phyloP scores from a whole-genome alignment of 75 land plant genomes.

The Isoetes taiwanensis region DNA sequence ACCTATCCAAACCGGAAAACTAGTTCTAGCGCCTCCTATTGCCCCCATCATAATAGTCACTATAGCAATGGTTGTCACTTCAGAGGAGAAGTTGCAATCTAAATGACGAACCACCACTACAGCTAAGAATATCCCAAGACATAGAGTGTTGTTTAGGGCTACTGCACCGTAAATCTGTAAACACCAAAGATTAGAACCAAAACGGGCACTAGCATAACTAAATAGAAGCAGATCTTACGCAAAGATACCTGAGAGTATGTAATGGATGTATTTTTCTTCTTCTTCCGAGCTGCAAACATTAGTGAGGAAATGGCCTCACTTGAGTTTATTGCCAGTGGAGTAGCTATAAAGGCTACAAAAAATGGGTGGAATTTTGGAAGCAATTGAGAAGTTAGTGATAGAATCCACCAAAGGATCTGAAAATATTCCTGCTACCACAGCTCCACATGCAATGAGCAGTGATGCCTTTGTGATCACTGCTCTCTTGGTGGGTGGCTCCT shows the following conservation, averaged over 20 bases:
- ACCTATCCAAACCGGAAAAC: background rate
- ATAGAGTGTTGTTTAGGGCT: constrained; percentile 2
- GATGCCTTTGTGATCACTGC: constrained; percentile 21
- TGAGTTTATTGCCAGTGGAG: constrained; percentile 42
- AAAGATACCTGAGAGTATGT: constrained; percentile 39
- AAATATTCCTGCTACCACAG: constrained; percentile 30
- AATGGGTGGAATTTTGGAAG: constrained; percentile 50
- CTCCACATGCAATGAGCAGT: constrained; percentile 22
- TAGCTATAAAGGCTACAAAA: constrained; percentile 34
- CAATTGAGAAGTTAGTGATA: constrained; percentile 39
- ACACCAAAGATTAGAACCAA: no score
- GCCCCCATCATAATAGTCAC: background rate
- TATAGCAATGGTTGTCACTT: background rate
- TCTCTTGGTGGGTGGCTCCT: constrained; percentile 7
- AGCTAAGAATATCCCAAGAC: constrained; percentile 7
- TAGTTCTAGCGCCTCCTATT: background rate
- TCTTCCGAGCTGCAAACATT: constrained; percentile 39
- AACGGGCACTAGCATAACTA: background rate
- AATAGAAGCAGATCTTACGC: no score
- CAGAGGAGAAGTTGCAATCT: background rate
- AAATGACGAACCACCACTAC: background rate
- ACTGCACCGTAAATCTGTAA: background rate
- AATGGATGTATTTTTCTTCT: constrained; percentile 25
- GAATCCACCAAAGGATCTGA: constrained; percentile 49
- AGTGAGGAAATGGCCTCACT: constrained; percentile 47